Conservation (phyloP, 352 stramenopile species). For the Globisporangium alternatum region DNA sequence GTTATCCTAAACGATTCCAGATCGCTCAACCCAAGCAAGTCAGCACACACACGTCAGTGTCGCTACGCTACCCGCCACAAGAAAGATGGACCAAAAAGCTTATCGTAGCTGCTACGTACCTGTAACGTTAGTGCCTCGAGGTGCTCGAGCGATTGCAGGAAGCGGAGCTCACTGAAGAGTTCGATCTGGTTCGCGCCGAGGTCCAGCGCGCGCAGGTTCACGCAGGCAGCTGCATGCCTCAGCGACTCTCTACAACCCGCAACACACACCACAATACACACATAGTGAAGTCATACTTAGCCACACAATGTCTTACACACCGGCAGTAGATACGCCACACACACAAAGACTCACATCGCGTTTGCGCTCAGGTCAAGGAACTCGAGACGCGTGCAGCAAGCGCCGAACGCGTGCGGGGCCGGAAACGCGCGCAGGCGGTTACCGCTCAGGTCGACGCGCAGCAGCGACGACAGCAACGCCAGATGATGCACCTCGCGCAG, state of each 20-base stretch:
- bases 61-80: no score
- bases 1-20: conserved; percentile 34
- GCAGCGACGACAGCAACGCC: conserved; percentile 45
- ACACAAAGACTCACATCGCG: conserved; percentile 31
- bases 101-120: conserved; percentile 10
- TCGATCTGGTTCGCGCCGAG: conserved; percentile 39
- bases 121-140: conserved; percentile 44
- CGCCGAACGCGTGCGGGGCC: conserved; percentile 29
- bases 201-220: conserved; percentile 37
- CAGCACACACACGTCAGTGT: neutral
- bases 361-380: conserved; percentile 60
- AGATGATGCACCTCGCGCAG: conserved; percentile 48
- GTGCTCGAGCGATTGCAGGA: conserved; percentile 38
- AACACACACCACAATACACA: neutral
- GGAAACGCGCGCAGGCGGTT: conserved; percentile 50
- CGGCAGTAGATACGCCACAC: neutral
- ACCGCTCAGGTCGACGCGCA: conserved; percentile 53
- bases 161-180: conserved; percentile 55
- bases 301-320: neutral
- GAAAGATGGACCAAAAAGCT: no score
- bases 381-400: conserved; percentile 23
- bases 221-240: conserved; percentile 26
- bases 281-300: no score
- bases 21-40: neutral
- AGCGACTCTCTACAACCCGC: conserved; percentile 39